phyloP scores from a whole-genome alignment of 1,139 yeast genomes.

The Scheffersomyces illinoinensis region DNA sequence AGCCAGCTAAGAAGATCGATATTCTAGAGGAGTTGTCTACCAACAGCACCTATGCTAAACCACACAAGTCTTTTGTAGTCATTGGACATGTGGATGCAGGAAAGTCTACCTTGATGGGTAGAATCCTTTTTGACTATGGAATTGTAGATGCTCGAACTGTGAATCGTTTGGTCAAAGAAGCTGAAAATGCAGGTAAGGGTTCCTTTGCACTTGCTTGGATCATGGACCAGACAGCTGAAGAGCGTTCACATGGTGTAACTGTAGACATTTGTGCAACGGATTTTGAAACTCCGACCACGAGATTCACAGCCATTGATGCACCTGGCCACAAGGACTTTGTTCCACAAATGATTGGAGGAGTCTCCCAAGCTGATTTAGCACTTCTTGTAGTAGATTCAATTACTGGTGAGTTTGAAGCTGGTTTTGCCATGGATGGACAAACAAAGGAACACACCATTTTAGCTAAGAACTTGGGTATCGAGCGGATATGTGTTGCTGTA shows the following conservation, averaged over 20 bases:
- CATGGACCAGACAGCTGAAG: conserved; percentile 93
- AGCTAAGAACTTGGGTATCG: conserved; percentile 83
- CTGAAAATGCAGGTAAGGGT: conserved; percentile 81
- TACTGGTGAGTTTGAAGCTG: conserved; percentile 85
- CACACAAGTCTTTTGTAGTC: conserved; percentile 77
- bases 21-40: conserved; percentile 37
- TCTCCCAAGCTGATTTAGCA: conserved; percentile 65
- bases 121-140: conserved; percentile 78
- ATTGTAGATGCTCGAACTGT: conserved; percentile 78
- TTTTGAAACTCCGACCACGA: conserved; percentile 65
- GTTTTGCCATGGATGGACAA: conserved; percentile 86
- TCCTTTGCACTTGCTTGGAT: conserved; percentile 98
- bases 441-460: conserved; percentile 90
- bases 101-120: conserved; percentile 91
- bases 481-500: conserved; percentile 70
- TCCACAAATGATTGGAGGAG: conserved; percentile 57
- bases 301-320: conserved; percentile 91
- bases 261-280: conserved; percentile 87
- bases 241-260: conserved; percentile 88
- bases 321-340: conserved; percentile 64
- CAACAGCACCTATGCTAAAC: conserved; percentile 45
- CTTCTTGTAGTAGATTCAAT: conserved; percentile 76
- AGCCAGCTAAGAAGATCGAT: conserved; percentile 43
- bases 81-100: conserved; percentile 99
- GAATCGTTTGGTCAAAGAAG: conserved; percentile 75